Conservation (phyloP, 345 rosid species). For the Anastatica hierochuntica region DNA sequence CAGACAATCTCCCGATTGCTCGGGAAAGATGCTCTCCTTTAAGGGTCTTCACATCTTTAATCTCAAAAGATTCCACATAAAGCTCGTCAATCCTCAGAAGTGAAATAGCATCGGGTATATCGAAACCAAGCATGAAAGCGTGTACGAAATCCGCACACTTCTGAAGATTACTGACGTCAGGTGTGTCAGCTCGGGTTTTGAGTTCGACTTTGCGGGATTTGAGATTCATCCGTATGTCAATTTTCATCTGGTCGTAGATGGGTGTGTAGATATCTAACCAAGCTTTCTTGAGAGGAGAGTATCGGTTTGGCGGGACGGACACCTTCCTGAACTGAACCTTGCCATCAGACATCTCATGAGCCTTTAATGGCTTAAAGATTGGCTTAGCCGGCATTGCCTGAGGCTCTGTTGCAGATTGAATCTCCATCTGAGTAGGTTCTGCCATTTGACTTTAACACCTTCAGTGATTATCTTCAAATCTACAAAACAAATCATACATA, state of each 20-base stretch:
- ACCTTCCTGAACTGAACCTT: slow-evolving; percentile 59
- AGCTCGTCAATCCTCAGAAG: slow-evolving; percentile 76
- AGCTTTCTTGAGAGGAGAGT: slow-evolving; percentile 64
- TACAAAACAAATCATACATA: too few relatives aligned
- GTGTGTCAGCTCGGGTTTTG: slow-evolving; percentile 61
- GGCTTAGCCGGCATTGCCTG: slow-evolving; percentile 44
- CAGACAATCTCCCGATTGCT: slow-evolving; percentile 78
- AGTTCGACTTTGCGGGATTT: slow-evolving; percentile 71
- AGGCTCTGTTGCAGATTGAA: slow-evolving; percentile 20
- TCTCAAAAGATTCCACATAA: slow-evolving; percentile 74
- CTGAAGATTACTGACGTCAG: slow-evolving; percentile 65
- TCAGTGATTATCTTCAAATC: too few relatives aligned
- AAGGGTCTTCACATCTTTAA: slow-evolving; percentile 86
- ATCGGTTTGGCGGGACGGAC: slow-evolving; percentile 69
- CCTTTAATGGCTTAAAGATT: slow-evolving; percentile 51
- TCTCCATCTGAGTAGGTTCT: slow-evolving; percentile 33
- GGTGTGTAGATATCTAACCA: slow-evolving; percentile 84
- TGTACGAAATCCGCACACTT: slow-evolving; percentile 85
- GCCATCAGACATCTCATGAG: slow-evolving; percentile 80
- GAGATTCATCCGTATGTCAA: slow-evolving; percentile 78
- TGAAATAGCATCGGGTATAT: slow-evolving; percentile 58
- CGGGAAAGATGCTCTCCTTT: slow-evolving; percentile 79
- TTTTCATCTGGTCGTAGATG: slow-evolving; percentile 64
- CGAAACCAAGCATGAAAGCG: slow-evolving; percentile 82
- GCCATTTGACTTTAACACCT: too few relatives aligned